Evolutionary conservation across 306 rosid species (phyloP).

Genomic region (Dalbergia cultrata): DNA sequence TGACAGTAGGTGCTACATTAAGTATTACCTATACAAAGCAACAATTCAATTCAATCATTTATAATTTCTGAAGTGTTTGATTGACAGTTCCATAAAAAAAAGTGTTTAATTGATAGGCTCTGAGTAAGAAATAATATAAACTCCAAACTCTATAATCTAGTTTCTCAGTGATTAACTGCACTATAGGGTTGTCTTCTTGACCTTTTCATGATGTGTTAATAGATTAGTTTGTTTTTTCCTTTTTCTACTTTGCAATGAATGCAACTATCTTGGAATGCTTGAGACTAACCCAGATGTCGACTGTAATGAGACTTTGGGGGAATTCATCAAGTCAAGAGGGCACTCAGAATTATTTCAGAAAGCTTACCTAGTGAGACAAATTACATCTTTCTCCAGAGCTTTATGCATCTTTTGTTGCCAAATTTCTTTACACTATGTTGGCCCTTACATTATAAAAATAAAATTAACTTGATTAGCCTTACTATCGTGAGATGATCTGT

Average conservation of each 20-base stretch:
- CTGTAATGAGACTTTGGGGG: constrained; percentile 75
- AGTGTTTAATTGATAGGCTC: too few relatives aligned
- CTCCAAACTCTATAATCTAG: too few relatives aligned
- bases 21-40: too few relatives aligned
- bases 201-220: too few relatives aligned
- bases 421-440: too few relatives aligned
- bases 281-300: constrained; percentile 78
- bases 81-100: too few relatives aligned
- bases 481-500: constrained; percentile 61
- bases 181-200: too few relatives aligned
- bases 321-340: constrained; percentile 72
- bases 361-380: constrained; percentile 78
- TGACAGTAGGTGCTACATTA: not conserved
- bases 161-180: not conserved
- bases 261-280: constrained; percentile 77
- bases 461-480: constrained; percentile 40
- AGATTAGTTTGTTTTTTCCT: too few relatives aligned
- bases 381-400: not conserved
- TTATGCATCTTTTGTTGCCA: not conserved
- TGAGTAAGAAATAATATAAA: too few relatives aligned
- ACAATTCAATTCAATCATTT: too few relatives aligned
- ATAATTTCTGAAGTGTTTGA: too few relatives aligned
- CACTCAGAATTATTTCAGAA: constrained; percentile 84
- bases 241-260: not conserved
- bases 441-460: too few relatives aligned